Evolutionary conservation across 75 land plant genomes (phyloP), one percentile per base, ranked within the genome.

Genomic region (Pinus albicaulis): DNA sequence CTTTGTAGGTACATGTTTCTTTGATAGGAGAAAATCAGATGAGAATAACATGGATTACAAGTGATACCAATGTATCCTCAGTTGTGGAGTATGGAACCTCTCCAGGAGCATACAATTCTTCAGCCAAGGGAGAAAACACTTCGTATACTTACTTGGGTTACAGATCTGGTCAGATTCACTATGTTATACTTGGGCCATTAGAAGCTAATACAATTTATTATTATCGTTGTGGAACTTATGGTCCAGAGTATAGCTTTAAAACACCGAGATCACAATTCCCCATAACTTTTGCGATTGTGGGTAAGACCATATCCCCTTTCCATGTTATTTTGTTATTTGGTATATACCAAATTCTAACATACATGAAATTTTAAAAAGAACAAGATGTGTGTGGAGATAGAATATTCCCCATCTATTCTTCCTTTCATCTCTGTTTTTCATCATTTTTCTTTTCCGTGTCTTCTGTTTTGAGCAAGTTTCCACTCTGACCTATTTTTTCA

Each of bases 1-100:
- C 48, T 36, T 79, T 71, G 26, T 71, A 85, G 87, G 87, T 85
- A 71, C 87, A 85, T 78, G 36, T 83, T 14, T 78, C 87, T 53
- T 44, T 85, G 59, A 74, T 74, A 19, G 87, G 86, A 63, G 56
- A 81, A 14, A 85, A 83, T 34, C 65, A 79, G 57, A 78, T 83
- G 76, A 74, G 63, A 58, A 74, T 85, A 26, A 72, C 87, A 17
- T 85, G 87, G 87, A 71, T 83, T 56, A 78, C 77, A 57, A 22
- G 63, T 57, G 70, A 62, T 56, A 13, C 73, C n/a, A 55, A 26
- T 55, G 53, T 59, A 25, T 5, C 71, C 1, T 59, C 80, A 26
- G 20, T 79, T 10, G 86, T 85, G 4, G 82, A 75, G 72, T 85
- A 78, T 70, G 87, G 87, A 59, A 77, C 85, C 20, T 71, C 57